phyloP scores from a whole-genome alignment of 139 green algal species.

The Chlamydomonas incerta region DNA sequence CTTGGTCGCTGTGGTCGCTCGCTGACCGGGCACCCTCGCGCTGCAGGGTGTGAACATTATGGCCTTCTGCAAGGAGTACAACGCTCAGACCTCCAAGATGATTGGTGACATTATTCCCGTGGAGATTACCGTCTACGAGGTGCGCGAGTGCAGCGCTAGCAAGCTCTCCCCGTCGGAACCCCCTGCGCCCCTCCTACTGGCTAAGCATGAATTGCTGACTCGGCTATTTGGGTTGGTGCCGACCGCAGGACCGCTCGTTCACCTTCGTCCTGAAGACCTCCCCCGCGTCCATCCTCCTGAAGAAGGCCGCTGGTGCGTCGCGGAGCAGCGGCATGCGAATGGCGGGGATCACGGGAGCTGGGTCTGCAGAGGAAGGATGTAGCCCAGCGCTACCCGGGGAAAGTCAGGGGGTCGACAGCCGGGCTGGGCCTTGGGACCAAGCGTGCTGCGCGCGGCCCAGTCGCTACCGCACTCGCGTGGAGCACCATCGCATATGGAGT shows the following conservation, averaged over 20 bases:
- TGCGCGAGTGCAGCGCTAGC: slow-evolving; percentile 34
- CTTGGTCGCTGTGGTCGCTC: neutral
- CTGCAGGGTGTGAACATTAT: slow-evolving; percentile 99
- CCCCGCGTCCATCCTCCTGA: slow-evolving; percentile 94
- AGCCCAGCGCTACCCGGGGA: no score
- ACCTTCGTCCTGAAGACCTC: slow-evolving; percentile 99
- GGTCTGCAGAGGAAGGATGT: no score
- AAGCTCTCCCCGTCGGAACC: neutral
- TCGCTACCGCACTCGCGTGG: no score
- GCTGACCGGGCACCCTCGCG: no score
- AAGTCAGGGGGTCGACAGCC: no score
- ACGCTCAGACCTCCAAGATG: slow-evolving; percentile 96
- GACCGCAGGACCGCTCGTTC: slow-evolving; percentile 93
- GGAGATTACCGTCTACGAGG: slow-evolving; percentile 99
- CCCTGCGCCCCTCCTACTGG: no score
- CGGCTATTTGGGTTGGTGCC: neutral
- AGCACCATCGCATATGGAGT: no score
- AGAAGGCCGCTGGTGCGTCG: slow-evolving; percentile 90
- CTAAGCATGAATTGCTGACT: neutral
- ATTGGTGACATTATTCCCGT: slow-evolving; percentile 97
- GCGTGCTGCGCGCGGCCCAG: no score
- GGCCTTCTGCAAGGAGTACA: slow-evolving; percentile 99
- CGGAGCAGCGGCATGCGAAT: neutral
- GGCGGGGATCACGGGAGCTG: no score
- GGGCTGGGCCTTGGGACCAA: no score